Conservation (phyloP, 768 basidiomycete genomes). For the Lentinus tigrinus region DNA sequence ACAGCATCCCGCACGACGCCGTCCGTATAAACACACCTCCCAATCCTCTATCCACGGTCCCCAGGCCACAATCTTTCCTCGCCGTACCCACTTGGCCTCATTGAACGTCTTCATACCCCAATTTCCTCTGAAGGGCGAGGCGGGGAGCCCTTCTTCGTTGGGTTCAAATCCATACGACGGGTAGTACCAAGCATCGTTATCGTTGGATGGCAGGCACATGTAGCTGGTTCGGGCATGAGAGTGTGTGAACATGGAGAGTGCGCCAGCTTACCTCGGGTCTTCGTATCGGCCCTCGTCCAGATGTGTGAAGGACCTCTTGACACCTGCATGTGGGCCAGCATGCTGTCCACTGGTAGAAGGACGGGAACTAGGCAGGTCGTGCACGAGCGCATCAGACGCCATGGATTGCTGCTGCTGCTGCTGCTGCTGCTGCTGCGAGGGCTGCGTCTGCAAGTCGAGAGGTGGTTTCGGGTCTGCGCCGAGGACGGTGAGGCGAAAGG, state of each 20-base stretch:
- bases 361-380: constrained; percentile 19
- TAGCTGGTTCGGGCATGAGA: constrained; percentile 11
- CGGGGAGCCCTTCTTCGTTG: constrained; percentile 48
- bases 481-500: not conserved
- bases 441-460: too few relatives aligned
- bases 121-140: constrained; percentile 58
- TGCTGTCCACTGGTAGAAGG: constrained; percentile 22
- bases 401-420: not conserved
- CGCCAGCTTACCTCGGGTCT: constrained; percentile 23
- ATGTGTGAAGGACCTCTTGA: constrained; percentile 13
- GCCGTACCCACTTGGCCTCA: constrained; percentile 79
- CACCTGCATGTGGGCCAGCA: constrained; percentile 9
- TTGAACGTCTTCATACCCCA: constrained; percentile 81
- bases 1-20: not conserved
- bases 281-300: constrained; percentile 26
- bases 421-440: too few relatives aligned
- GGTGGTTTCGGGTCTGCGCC: not conserved
- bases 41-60: constrained; percentile 82
- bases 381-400: constrained; percentile 8
- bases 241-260: too few relatives aligned
- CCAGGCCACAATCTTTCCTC: constrained; percentile 82
- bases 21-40: constrained; percentile 54
- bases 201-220: constrained; percentile 43
- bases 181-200: constrained; percentile 82
- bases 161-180: constrained; percentile 75